Conservation (phyloP, 2,329 filamentous ascomycete genomes). For the Colletotrichum camelliae region DNA sequence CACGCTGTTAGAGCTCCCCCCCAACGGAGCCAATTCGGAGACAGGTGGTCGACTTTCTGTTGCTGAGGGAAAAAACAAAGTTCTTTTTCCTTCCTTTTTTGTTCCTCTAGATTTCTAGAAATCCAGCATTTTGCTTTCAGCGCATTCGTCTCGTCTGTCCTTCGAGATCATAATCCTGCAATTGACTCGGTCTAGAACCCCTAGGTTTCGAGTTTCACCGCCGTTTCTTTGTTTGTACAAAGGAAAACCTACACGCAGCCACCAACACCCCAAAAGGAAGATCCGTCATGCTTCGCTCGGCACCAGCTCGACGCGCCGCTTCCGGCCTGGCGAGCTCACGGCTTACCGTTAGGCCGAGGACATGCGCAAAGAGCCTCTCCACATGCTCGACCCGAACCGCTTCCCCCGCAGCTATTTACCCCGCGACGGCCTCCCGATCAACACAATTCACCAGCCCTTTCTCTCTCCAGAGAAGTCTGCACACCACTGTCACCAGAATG, state of each 20-base stretch:
- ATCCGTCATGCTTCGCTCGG: slow-evolving; percentile 17
- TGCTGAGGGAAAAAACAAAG: slow-evolving; percentile 1
- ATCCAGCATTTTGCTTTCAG: neutral
- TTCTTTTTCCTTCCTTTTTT: neutral
- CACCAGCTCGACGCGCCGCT: slow-evolving; percentile 21
- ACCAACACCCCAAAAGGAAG: neutral
- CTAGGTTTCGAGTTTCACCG: neutral
- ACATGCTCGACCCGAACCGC: slow-evolving; percentile 20
- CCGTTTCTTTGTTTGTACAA: neutral
- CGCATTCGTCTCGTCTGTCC: neutral
- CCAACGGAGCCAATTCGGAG: slow-evolving; percentile 14
- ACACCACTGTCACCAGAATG: slow-evolving; percentile 55
- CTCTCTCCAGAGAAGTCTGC: slow-evolving; percentile 32
- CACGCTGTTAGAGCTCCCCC: slow-evolving; percentile 6
- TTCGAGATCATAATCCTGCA: neutral
- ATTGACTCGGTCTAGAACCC: neutral
- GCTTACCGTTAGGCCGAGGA: slow-evolving; percentile 20
- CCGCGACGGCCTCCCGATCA: slow-evolving; percentile 13
- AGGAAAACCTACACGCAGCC: neutral
- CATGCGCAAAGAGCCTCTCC: slow-evolving; percentile 20
- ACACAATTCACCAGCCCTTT: slow-evolving; percentile 9
- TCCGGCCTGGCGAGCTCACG: slow-evolving; percentile 19
- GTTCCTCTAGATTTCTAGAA: neutral
- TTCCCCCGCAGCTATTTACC: slow-evolving; percentile 19
- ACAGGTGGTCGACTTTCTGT: neutral